phyloP scores from a whole-genome alignment of 2,329 filamentous ascomycete genomes.

The Neodidymelliopsis sp. region DNA sequence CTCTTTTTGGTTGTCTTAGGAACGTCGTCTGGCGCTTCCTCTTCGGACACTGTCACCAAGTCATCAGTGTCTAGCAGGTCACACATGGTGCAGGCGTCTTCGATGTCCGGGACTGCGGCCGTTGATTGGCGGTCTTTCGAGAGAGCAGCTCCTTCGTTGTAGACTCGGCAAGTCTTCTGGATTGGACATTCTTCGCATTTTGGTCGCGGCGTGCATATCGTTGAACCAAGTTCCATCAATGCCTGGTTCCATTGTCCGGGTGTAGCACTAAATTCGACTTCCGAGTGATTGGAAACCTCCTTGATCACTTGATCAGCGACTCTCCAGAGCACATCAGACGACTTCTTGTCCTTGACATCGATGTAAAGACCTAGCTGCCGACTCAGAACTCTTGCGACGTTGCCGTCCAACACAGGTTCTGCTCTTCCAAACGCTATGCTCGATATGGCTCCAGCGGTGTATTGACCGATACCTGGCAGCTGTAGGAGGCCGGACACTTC shows the following conservation, averaged over 20 bases:
- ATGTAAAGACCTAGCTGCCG: slow-evolving; percentile 65
- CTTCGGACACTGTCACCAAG: slow-evolving; percentile 29
- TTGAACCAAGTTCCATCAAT: slow-evolving; percentile 71
- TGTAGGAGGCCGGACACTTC: slow-evolving; percentile 55
- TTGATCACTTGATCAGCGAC: slow-evolving; percentile 65
- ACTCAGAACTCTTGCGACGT: slow-evolving; percentile 67
- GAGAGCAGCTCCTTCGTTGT: slow-evolving; percentile 39
- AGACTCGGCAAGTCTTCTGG: slow-evolving; percentile 42
- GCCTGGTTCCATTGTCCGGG: slow-evolving; percentile 70
- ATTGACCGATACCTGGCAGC: slow-evolving; percentile 67
- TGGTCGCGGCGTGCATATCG: slow-evolving; percentile 66
- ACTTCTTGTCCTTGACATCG: slow-evolving; percentile 65
- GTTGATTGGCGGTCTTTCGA: slow-evolving; percentile 22
- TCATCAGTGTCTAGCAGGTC: slow-evolving; percentile 42
- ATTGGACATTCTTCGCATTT: slow-evolving; percentile 56
- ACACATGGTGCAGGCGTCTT: slow-evolving; percentile 42
- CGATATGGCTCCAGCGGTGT: slow-evolving; percentile 69
- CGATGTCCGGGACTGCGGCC: slow-evolving; percentile 33
- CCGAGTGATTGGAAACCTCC: slow-evolving; percentile 52
- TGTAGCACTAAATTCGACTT: slow-evolving; percentile 54
- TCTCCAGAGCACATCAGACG: slow-evolving; percentile 64
- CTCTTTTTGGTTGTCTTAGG: slow-evolving; percentile 36
- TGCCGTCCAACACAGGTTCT: slow-evolving; percentile 69
- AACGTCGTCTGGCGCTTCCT: slow-evolving; percentile 21
- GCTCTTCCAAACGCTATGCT: slow-evolving; percentile 68